A percentile compares a stretch with the other conserved stretches of the same genome.
phyloP scores from a whole-genome alignment of 2,329 filamentous ascomycete species.

The Trichophaea hybrida region DNA sequence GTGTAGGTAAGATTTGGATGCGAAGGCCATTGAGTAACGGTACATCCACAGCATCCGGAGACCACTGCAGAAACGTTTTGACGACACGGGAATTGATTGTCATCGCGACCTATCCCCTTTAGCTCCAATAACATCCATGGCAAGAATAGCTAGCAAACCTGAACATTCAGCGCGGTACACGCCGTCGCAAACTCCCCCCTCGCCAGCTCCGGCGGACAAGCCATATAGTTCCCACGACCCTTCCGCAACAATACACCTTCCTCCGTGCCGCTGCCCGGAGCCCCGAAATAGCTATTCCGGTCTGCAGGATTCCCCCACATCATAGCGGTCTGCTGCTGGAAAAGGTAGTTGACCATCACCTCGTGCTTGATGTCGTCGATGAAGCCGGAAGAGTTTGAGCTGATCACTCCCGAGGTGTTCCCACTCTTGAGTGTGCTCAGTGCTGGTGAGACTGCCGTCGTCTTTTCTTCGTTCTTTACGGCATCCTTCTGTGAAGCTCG shows the following conservation, averaged over 20 bases:
- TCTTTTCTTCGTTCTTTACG: constrained; percentile 32
- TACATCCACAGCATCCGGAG: constrained; percentile 57
- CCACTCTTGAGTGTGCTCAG: background rate
- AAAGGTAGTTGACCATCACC: constrained; percentile 71
- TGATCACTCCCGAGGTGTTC: constrained; percentile 15
- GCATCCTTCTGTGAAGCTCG: constrained; percentile 25
- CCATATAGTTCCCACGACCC: constrained; percentile 52
- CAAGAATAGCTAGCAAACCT: constrained; percentile 36
- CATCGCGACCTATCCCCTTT: constrained; percentile 50
- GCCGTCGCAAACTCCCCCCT: constrained; percentile 50
- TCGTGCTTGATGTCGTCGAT: constrained; percentile 64
- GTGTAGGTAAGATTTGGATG: constrained; percentile 58
- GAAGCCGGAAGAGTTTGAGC: constrained; percentile 36
- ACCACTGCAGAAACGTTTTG: constrained; percentile 61
- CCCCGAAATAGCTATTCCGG: background rate
- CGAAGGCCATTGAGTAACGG: constrained; percentile 63
- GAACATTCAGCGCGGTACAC: constrained; percentile 55
- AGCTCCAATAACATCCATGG: background rate
- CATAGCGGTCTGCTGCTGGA: constrained; percentile 61
- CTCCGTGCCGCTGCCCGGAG: constrained; percentile 48
- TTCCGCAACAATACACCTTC: constrained; percentile 63
- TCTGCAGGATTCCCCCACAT: constrained; percentile 48
- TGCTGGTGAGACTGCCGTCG: constrained; percentile 28
- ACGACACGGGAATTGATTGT: constrained; percentile 68
- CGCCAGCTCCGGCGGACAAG: constrained; percentile 52